phyloP scores from a whole-genome alignment of 192 early-diverging fungal genomes.

The Backusella tuberculispora region DNA sequence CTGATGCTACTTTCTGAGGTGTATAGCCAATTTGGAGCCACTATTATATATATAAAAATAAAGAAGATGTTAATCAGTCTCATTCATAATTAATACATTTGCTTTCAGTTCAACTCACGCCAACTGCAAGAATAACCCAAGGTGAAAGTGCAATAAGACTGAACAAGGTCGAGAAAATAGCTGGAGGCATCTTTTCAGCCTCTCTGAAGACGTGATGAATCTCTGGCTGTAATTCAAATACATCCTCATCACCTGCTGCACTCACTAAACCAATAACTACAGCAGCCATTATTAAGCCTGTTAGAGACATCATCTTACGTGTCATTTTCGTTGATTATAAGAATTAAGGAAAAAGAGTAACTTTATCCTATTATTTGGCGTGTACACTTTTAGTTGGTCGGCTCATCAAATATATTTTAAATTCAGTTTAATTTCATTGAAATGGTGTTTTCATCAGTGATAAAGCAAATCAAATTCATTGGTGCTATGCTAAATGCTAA shows the following conservation, averaged over 20 bases:
- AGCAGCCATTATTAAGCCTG: background rate
- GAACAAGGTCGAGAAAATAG: constrained; percentile 45
- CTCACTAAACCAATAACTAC: constrained; percentile 18
- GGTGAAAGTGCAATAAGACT: constrained; percentile 47
- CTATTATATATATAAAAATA: constrained; percentile 29
- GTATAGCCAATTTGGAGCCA: constrained; percentile 51
- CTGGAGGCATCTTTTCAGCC: constrained; percentile 50
- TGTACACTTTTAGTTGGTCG: background rate
- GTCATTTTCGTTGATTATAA: constrained; percentile 13
- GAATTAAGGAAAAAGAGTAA: constrained; percentile 1
- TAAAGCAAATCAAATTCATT: too few species aligned
- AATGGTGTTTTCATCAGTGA: too few species aligned
- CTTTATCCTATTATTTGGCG: background rate
- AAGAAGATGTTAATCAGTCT: background rate
- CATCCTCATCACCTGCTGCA: constrained; percentile 41
- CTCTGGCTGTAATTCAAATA: constrained; percentile 45
- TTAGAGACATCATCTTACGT: constrained; percentile 18
- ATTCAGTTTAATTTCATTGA: background rate
- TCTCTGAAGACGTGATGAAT: constrained; percentile 57
- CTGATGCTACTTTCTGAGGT: constrained; percentile 31
- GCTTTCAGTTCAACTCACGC: constrained; percentile 39
- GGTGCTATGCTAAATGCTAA: too few species aligned
- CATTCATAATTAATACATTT: background rate
- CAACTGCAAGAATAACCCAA: constrained; percentile 42
- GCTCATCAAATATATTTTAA: background rate